Evolutionary conservation across 1,139 yeast genomes (phyloP).

Genomic region (Zygotorulaspora mrakii): DNA sequence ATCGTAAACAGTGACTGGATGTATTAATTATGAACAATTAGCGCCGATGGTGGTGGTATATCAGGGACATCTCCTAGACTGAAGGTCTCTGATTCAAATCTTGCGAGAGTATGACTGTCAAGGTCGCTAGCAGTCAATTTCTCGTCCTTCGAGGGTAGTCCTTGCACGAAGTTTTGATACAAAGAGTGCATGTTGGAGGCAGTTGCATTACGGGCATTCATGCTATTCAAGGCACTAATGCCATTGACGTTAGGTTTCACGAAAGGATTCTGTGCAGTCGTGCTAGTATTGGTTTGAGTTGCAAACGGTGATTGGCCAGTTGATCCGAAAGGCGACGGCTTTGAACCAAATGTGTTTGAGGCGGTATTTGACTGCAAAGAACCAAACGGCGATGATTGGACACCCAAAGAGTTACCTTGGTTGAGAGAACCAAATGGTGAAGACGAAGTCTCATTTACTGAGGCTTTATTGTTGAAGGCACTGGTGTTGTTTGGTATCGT

Average conservation of each 20-base stretch:
- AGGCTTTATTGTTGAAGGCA: conserved; percentile 8
- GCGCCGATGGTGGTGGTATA: conserved; percentile 59
- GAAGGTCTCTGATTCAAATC: conserved; percentile 53
- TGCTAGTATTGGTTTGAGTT: background rate
- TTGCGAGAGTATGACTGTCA: conserved; percentile 43
- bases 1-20: too few species aligned
- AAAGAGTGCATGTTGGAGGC: background rate
- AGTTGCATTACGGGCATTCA: conserved; percentile 4
- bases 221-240: conserved; percentile 1
- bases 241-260: background rate
- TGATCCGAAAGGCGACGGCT: conserved; percentile 12
- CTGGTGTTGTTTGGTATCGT: conserved; percentile 5
- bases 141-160: conserved; percentile 37
- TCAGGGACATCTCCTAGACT: conserved; percentile 73
- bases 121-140: conserved; percentile 39
- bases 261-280: background rate
- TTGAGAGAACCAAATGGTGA: conserved; percentile 10
- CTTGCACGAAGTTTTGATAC: conserved; percentile 34
- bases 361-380: conserved; percentile 11
- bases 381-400: conserved; percentile 6
- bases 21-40: conserved; percentile 15
- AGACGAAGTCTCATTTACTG: conserved; percentile 2
- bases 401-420: background rate
- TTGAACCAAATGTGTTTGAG: conserved; percentile 6
- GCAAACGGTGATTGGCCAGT: conserved; percentile 1